Percentiles rank a stretch among this genome's conserved stretches.
Conservation (phyloP, 306 rosid species). For the Vachellia collinsii region DNA sequence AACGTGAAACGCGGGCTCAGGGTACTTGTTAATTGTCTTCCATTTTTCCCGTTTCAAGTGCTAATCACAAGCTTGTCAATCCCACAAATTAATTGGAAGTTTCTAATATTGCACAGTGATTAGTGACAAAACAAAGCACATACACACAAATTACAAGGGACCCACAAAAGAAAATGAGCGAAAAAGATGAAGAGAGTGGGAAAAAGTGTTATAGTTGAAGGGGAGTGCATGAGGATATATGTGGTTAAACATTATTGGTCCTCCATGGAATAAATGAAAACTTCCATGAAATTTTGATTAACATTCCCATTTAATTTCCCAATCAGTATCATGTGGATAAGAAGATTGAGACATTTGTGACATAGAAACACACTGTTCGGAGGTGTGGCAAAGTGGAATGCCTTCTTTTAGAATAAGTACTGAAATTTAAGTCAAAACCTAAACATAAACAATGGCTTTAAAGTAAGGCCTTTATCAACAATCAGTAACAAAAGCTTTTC, state of each 20-base stretch:
- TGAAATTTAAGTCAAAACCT: neutral
- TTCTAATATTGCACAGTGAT: neutral
- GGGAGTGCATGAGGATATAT: conserved; percentile 1
- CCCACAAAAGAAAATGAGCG: conserved; percentile 2
- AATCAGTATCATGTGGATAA: conserved; percentile 15
- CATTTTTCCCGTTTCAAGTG: neutral
- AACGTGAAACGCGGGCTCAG: conserved; percentile 24
- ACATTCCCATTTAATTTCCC: conserved; percentile 16
- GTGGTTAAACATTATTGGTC: conserved; percentile 33
- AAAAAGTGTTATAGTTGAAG: neutral
- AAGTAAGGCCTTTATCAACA: no score
- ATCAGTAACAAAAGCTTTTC: no score
- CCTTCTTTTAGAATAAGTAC: neutral
- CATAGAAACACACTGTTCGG: neutral
- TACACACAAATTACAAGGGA: neutral
- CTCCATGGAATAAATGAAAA: conserved; percentile 25
- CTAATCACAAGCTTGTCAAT: neutral
- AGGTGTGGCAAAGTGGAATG: conserved; percentile 15
- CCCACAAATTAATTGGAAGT: neutral
- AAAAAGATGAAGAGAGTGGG: conserved; percentile 6
- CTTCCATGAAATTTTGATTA: conserved; percentile 13
- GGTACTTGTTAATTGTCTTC: conserved; percentile 15
- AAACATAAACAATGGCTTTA: no score
- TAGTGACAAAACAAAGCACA: neutral
- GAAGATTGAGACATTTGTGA: conserved; percentile 8